Base-by-base conservation (phyloP, 2,329 filamentous ascomycete genomes). In the Nothophaeocryptopus gaeumannii region DNA sequence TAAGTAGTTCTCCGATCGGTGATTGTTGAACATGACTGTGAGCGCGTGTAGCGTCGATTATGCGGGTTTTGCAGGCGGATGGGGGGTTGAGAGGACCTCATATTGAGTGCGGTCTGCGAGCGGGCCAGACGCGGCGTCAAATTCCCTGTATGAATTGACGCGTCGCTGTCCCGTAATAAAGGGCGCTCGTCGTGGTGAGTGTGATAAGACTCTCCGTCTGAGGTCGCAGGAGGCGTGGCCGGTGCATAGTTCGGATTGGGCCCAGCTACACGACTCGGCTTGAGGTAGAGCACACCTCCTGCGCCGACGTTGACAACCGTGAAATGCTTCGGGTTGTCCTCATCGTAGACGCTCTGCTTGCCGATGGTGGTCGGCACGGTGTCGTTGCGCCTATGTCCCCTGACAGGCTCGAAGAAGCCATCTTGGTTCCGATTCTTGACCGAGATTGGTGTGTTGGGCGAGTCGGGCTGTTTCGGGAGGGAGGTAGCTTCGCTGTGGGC, bases 1-100 rank as follows among this genome's bases (percentile, higher is more conserved):
- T 59, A 45, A 8, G 64, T 60, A 37, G 69, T 69, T 31, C 66
- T 65, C 35, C 76, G 74, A 57, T 89, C 86, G 15, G 82, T 84
- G 30, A 88, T 72, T 3, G 85, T 89, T 29, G 87, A 89, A 61
- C 89, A 86, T 0, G 89, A 93, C 59, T 85, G 74, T 10, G 86
- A 82, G 50, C 85, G 80, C 47, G 79, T 78, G 36, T 55, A 44
- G 35, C 61, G 53, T 32, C 55, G 58, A 33, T 47, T 45, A 38
- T 51, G 51, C 14, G 47, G 54, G 30, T 43, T 36, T 39, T 53
- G 53, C 46, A 66, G 41, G 40, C 58, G 63, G 36, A 60, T 37
- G 11, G 50, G 39, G 8, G 45, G 45, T 29, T 44, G 37, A 5
- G 40, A 38, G 11, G 50, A 37, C 32, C 34, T 46, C 13, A 39